Evolutionary conservation across 116 monocot species (phyloP).

Genomic region (Iris pallida): DNA sequence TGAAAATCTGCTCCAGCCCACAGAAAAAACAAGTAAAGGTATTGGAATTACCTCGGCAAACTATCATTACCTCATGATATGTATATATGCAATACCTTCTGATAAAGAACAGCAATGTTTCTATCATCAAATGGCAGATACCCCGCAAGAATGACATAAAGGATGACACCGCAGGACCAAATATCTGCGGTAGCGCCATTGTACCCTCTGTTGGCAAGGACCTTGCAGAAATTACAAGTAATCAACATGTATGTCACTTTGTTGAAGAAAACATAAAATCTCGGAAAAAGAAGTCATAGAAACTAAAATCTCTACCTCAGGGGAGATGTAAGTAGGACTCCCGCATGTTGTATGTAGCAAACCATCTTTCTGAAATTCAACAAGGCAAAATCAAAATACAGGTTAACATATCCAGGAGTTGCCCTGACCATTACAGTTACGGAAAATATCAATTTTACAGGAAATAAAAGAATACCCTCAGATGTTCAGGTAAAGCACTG

Average conservation of each 20-base stretch:
- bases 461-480: slow-evolving; percentile 36
- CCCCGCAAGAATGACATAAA: slow-evolving; percentile 80
- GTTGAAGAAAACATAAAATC: too few species aligned
- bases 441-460: too few species aligned
- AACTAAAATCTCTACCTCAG: neutral
- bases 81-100: slow-evolving; percentile 69
- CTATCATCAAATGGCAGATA: slow-evolving; percentile 89
- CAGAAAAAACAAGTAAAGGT: neutral
- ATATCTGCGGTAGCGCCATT: slow-evolving; percentile 88
- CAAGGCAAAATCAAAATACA: neutral
- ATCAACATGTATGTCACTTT: neutral
- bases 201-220: slow-evolving; percentile 81
- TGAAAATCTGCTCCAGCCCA: slow-evolving; percentile 58
- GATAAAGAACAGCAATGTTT: slow-evolving; percentile 89
- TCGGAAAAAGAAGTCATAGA: too few species aligned
- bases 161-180: slow-evolving; percentile 97
- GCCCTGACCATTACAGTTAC: too few species aligned
- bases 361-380: slow-evolving; percentile 65
- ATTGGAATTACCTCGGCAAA: neutral
- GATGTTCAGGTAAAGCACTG: slow-evolving; percentile 78
- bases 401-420: too few species aligned
- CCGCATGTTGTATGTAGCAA: slow-evolving; percentile 96
- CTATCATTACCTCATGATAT: too few species aligned
- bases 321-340: slow-evolving; percentile 70
- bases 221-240: slow-evolving; percentile 21